Evolutionary conservation across 164 flowering plant species (phyloP).

Genomic region (Cinnamomum micranthum): DNA sequence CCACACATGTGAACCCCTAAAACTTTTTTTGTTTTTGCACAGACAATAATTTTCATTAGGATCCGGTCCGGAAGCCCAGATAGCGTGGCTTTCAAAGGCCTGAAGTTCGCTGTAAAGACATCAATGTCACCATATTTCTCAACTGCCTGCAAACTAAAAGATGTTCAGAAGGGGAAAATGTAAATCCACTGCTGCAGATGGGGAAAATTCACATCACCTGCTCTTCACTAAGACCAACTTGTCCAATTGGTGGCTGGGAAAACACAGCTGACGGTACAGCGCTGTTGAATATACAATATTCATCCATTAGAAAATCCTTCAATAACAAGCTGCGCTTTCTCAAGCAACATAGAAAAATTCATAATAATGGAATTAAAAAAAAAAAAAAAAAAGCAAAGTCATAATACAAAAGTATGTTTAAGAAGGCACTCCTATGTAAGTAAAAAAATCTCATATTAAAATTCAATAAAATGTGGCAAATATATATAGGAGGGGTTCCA

Average conservation of each 20-base stretch:
- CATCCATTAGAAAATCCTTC: background rate
- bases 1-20: conserved; percentile 93
- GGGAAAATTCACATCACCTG: conserved; percentile 44
- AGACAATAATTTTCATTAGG: conserved; percentile 89
- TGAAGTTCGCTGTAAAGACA: conserved; percentile 79
- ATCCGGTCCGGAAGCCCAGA: conserved; percentile 92
- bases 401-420: too few relatives aligned
- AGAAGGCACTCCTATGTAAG: too few relatives aligned
- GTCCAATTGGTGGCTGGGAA: conserved; percentile 95
- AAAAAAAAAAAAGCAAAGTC: too few relatives aligned
- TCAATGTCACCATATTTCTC: conserved; percentile 78
- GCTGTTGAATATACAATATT: conserved; percentile 28
- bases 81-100: conserved; percentile 90
- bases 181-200: background rate
- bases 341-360: too few relatives aligned
- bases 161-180: background rate
- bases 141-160: conserved; percentile 50
- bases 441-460: too few relatives aligned
- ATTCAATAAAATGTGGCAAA: too few relatives aligned
- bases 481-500: too few relatives aligned
- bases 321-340: background rate
- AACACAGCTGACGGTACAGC: conserved; percentile 92
- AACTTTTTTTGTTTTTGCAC: conserved; percentile 80
- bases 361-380: too few relatives aligned
- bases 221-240: conserved; percentile 94